Conservation (phyloP, 169 alveolate genomes). For the Plasmodium fragile region DNA sequence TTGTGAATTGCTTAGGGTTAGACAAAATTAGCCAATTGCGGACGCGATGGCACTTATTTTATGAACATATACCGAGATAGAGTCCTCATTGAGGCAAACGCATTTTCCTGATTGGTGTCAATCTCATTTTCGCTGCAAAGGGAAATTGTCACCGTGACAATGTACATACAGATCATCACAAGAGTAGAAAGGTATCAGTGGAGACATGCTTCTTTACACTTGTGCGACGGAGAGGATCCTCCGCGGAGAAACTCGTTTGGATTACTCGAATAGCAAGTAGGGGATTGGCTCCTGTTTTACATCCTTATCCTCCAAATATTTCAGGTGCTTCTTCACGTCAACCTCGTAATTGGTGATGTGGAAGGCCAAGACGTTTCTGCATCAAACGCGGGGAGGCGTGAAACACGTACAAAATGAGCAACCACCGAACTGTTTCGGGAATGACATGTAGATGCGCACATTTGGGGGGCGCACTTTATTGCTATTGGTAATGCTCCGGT, state of each 20-base stretch:
- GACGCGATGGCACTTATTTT: neutral
- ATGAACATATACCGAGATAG: slow-evolving; percentile 49
- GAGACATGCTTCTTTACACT: neutral
- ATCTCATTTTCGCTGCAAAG: slow-evolving; percentile 55
- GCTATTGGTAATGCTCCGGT: neutral
- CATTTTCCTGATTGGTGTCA: slow-evolving; percentile 71
- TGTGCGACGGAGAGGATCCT: neutral
- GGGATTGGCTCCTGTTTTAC: slow-evolving; percentile 34
- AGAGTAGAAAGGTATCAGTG: neutral
- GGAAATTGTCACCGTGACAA: neutral
- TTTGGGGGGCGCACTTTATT: neutral
- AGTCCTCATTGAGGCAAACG: slow-evolving; percentile 74
- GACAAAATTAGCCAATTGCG: neutral
- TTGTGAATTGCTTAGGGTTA: neutral
- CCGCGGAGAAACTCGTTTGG: neutral
- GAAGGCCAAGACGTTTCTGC: slow-evolving; percentile 35
- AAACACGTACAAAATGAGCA: neutral
- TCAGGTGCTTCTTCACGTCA: slow-evolving; percentile 24
- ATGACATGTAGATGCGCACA: neutral
- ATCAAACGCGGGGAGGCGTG: neutral
- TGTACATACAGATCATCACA: neutral
- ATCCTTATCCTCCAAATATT: slow-evolving; percentile 27
- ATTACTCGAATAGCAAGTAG: slow-evolving; percentile 47
- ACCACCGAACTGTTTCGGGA: neutral
- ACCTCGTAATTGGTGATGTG: slow-evolving; percentile 58